These are phyloP conservation scores for Camellia japonica DNA, from an alignment of 148 eudicot genomes.

Conservation along the genomic window DNA sequence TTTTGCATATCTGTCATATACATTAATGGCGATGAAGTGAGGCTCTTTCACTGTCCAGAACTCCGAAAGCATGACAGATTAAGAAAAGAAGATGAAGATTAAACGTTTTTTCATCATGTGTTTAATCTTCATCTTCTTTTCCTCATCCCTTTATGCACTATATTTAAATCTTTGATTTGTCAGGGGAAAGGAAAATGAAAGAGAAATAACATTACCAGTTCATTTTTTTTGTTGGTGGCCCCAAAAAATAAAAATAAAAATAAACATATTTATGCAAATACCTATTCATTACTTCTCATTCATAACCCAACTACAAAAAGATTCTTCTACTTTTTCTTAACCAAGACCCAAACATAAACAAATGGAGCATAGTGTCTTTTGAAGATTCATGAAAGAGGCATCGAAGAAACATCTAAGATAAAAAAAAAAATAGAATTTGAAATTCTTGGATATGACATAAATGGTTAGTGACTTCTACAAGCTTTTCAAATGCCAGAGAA, in stretches of 20 bases:
- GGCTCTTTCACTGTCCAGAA: not conserved
- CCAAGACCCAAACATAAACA: too few relatives aligned
- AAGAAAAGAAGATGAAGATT: not conserved
- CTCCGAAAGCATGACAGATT: not conserved
- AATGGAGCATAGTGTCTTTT: not conserved
- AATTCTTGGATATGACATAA: not conserved
- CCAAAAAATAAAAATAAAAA: too few relatives aligned
- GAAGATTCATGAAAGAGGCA: not conserved
- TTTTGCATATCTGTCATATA: slow-evolving; percentile 45
- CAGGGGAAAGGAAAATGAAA: too few relatives aligned
- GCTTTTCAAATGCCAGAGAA: slow-evolving; percentile 8
- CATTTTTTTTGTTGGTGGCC: too few relatives aligned
- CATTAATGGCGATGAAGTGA: slow-evolving; percentile 7
- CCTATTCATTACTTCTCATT: too few relatives aligned
- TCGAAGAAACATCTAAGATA: not conserved
- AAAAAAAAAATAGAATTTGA: not conserved
- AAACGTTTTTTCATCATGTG: too few relatives aligned
- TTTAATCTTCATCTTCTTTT: not conserved
- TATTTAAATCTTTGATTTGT: too few relatives aligned
- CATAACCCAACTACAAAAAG: too few relatives aligned
- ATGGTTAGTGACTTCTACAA: not conserved
- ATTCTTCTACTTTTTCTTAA: too few relatives aligned
- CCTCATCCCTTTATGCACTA: not conserved
- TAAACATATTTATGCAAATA: too few relatives aligned
- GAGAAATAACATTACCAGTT: too few relatives aligned